Evolutionary conservation across 352 stramenopile genomes (phyloP).

Genomic region (Bremia lactucae): DNA sequence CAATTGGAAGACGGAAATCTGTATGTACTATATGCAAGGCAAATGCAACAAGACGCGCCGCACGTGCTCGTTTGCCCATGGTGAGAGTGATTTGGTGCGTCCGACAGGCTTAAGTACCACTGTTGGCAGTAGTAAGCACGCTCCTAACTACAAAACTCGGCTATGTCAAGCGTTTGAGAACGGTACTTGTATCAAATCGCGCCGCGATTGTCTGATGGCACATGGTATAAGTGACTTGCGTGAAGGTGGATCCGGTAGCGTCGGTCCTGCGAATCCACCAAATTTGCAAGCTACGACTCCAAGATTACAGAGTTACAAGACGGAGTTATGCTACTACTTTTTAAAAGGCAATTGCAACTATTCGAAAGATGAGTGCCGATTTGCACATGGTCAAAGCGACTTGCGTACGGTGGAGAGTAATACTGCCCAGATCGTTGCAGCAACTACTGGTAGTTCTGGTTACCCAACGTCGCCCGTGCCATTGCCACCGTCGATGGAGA

Average conservation of each 20-base stretch:
- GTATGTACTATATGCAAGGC: slow-evolving; percentile 83
- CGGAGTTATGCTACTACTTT: slow-evolving; percentile 83
- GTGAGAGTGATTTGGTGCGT: slow-evolving; percentile 66
- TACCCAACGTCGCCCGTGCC: slow-evolving; percentile 20
- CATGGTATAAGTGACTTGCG: slow-evolving; percentile 71
- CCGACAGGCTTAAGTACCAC: slow-evolving; percentile 10
- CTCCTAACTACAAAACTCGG: slow-evolving; percentile 60
- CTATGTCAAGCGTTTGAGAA: slow-evolving; percentile 72
- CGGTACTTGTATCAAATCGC: slow-evolving; percentile 58
- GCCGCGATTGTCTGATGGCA: slow-evolving; percentile 63
- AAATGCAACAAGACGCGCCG: slow-evolving; percentile 85
- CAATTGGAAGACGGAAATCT: slow-evolving; percentile 87
- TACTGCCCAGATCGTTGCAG: slow-evolving; percentile 46
- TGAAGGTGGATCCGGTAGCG: slow-evolving; percentile 18
- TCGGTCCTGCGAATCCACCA: slow-evolving; percentile 12
- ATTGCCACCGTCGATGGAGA: slow-evolving; percentile 26
- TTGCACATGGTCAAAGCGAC: slow-evolving; percentile 73
- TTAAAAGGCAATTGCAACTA: slow-evolving; percentile 85
- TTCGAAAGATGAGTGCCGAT: slow-evolving; percentile 79
- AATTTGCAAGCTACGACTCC: slow-evolving; percentile 38
- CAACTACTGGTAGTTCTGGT: slow-evolving; percentile 5
- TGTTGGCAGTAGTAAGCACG: slow-evolving; percentile 14
- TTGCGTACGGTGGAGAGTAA: slow-evolving; percentile 79
- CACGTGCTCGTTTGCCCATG: slow-evolving; percentile 82
- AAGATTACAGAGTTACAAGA: slow-evolving; percentile 84